Evolutionary conservation across 2,329 filamentous ascomycete genomes (phyloP).

Genomic region (Dactylonectria estremocensis): DNA sequence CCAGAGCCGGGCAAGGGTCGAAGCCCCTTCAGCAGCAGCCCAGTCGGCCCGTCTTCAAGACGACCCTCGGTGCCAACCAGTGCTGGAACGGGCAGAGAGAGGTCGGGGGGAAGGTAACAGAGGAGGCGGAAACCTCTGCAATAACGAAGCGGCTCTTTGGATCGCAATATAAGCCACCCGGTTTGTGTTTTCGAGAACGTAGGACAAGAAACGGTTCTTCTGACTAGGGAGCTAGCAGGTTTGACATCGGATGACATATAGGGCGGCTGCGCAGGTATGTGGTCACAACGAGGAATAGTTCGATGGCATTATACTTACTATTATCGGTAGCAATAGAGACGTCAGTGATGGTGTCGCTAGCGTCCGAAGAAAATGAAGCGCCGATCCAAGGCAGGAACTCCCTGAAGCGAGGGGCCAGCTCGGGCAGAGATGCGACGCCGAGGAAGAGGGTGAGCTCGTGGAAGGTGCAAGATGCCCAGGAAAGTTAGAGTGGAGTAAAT

Average conservation of each 20-base stretch:
- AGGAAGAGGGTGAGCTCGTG: slow-evolving; percentile 2
- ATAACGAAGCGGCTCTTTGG: background rate
- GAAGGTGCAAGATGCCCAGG: no score
- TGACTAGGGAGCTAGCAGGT: background rate
- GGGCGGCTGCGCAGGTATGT: slow-evolving; percentile 59
- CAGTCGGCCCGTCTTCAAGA: background rate
- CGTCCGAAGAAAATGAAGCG: background rate
- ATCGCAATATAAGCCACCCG: background rate
- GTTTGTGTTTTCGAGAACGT: background rate
- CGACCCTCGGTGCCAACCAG: background rate
- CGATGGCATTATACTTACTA: background rate
- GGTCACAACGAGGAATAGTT: slow-evolving; percentile 44
- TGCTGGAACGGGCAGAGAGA: background rate
- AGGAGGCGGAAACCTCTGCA: background rate
- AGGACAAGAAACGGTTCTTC: background rate
- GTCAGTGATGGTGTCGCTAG: background rate
- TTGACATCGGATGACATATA: slow-evolving; percentile 49
- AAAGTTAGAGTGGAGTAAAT: background rate
- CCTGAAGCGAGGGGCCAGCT: background rate
- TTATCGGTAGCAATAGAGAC: background rate
- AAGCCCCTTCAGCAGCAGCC: no score
- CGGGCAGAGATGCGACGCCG: background rate
- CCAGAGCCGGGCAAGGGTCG: background rate
- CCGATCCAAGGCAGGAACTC: background rate
- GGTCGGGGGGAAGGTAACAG: background rate